These are phyloP conservation scores for Naematelia aurantialba DNA, from an alignment of 768 basidiomycete species.

Conservation along the genomic window DNA sequence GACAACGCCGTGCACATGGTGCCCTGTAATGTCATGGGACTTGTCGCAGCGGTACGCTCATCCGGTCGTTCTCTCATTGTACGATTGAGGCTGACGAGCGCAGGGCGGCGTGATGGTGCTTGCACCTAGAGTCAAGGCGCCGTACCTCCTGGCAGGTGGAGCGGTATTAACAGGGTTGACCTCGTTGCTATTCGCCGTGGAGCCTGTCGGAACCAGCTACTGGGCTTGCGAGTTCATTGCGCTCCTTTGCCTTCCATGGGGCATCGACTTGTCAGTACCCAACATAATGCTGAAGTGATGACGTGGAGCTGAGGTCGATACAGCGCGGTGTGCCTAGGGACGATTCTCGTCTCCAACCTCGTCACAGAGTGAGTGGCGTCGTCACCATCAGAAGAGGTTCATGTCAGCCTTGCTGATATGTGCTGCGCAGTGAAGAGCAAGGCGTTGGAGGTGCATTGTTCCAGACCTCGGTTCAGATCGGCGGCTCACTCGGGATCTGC, in stretches of 20 bases:
- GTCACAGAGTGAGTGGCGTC: constrained; percentile 26
- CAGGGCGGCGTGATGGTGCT: constrained; percentile 3
- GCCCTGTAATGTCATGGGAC: constrained; percentile 13
- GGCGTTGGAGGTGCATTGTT: constrained; percentile 30
- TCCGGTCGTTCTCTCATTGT: background rate
- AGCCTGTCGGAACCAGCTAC: constrained; percentile 26
- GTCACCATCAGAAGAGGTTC: background rate
- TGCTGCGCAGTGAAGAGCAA: constrained; percentile 18
- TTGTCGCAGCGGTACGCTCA: constrained; percentile 12
- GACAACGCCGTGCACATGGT: constrained; percentile 15
- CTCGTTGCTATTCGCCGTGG: constrained; percentile 30
- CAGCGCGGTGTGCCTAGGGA: constrained; percentile 16
- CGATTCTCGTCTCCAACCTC: constrained; percentile 26
- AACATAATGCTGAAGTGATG: background rate
- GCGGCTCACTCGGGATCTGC: constrained; percentile 14
- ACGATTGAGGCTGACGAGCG: background rate
- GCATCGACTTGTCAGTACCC: constrained; percentile 18
- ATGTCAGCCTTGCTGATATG: background rate
- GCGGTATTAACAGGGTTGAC: constrained; percentile 3
- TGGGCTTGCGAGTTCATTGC: constrained; percentile 35
- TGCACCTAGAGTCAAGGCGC: constrained; percentile 9
- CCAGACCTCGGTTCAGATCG: constrained; percentile 20
- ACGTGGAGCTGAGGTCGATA: background rate
- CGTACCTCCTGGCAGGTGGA: constrained; percentile 6
- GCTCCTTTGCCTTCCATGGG: constrained; percentile 24